Evolutionary conservation across 306 rosid species (phyloP).

Genomic region (Cucurbita ficifolia): DNA sequence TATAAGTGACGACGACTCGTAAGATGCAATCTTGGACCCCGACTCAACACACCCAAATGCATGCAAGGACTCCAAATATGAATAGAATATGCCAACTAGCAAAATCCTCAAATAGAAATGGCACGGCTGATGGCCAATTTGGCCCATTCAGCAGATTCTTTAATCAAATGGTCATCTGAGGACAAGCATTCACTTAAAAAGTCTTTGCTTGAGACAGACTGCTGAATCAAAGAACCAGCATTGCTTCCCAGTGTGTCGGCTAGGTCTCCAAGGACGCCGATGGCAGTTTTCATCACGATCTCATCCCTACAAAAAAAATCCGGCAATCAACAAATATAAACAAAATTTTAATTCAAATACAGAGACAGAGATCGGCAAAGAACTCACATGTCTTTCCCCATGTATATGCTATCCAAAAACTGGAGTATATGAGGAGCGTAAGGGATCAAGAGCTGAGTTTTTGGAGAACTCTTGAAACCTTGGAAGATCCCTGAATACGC

Average conservation of each 20-base stretch:
- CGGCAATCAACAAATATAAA: neutral
- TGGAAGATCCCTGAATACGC: slow-evolving; percentile 91
- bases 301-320: slow-evolving; percentile 53
- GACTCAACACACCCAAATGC: slow-evolving; percentile 59
- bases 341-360: neutral
- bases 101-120: slow-evolving; percentile 45
- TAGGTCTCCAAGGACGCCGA: slow-evolving; percentile 84
- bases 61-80: slow-evolving; percentile 37
- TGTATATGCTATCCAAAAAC: slow-evolving; percentile 75
- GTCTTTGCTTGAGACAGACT: slow-evolving; percentile 74
- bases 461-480: slow-evolving; percentile 83
- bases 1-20: slow-evolving; percentile 51
- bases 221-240: slow-evolving; percentile 68
- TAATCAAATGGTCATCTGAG: slow-evolving; percentile 62
- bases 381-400: slow-evolving; percentile 80
- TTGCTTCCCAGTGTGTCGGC: slow-evolving; percentile 72
- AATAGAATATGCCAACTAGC: slow-evolving; percentile 20
- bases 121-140: slow-evolving; percentile 77
- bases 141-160: slow-evolving; percentile 94
- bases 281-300: slow-evolving; percentile 67
- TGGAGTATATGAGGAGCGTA: slow-evolving; percentile 75
- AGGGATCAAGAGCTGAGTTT: slow-evolving; percentile 78
- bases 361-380: neutral
- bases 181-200: slow-evolving; percentile 72
- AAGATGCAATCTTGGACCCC: slow-evolving; percentile 70